Percentiles rank a stretch among this genome's conserved stretches.
Conservation (phyloP, 108 stramenopile genomes). For the Nannochloropsis oceanica region DNA sequence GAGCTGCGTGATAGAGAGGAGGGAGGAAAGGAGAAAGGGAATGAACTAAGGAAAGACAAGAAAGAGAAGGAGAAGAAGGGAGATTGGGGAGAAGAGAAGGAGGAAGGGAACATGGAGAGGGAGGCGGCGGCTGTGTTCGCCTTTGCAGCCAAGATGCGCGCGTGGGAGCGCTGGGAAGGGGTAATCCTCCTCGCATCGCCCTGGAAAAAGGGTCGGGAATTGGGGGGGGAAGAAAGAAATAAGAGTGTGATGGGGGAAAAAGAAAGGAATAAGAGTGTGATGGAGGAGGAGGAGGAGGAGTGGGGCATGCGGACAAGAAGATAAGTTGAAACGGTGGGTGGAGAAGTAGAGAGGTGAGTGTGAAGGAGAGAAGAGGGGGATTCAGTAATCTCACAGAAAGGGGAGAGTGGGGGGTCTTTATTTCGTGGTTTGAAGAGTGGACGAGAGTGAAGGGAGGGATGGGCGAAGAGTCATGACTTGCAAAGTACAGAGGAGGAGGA, state of each 20-base stretch:
- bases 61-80: not conserved
- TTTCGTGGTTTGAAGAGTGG: too few relatives aligned
- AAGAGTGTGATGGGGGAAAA: not conserved
- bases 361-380: too few relatives aligned
- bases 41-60: not conserved
- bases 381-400: too few relatives aligned
- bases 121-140: not conserved
- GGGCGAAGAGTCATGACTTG: too few relatives aligned
- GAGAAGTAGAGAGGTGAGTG: too few relatives aligned
- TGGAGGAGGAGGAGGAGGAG: not conserved
- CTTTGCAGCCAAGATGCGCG: not conserved
- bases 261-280: not conserved
- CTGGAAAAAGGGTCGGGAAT: not conserved
- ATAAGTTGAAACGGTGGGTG: not conserved
- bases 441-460: too few relatives aligned
- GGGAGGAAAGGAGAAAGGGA: not conserved
- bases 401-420: too few relatives aligned
- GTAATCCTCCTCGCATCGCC: not conserved
- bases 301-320: not conserved
- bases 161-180: not conserved
- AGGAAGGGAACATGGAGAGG: not conserved
- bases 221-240: not conserved
- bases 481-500: too few relatives aligned
- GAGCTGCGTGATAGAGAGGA: not conserved
- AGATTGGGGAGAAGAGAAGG: not conserved